phyloP scores from a whole-genome alignment of 345 rosid genomes.

The Citrus glauca region DNA sequence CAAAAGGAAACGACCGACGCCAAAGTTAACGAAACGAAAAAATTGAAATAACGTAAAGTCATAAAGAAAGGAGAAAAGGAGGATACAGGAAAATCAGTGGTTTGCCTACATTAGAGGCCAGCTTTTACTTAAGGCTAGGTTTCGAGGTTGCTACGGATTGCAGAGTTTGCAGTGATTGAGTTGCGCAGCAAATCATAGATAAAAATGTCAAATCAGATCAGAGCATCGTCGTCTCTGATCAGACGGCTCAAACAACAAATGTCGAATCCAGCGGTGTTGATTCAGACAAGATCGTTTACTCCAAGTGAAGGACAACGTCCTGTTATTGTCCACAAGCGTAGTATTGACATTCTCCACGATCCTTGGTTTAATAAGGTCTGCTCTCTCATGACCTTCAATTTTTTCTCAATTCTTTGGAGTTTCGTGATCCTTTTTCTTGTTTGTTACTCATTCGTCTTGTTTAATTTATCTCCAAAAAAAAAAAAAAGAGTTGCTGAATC shows the following conservation, averaged over 20 bases:
- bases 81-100: too few relatives aligned
- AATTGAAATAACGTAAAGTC: too few relatives aligned
- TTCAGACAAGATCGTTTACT: slow-evolving; percentile 59
- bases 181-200: neutral
- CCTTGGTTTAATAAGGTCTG: slow-evolving; percentile 95
- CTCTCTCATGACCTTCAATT: neutral
- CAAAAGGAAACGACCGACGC: too few relatives aligned
- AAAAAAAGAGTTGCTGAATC: too few relatives aligned
- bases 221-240: slow-evolving; percentile 45
- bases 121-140: neutral
- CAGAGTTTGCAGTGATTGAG: too few relatives aligned
- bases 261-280: slow-evolving; percentile 4
- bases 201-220: slow-evolving; percentile 39
- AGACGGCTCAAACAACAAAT: slow-evolving; percentile 37
- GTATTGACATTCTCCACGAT: slow-evolving; percentile 94
- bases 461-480: too few relatives aligned
- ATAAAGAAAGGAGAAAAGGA: too few relatives aligned
- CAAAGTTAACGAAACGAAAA: too few relatives aligned
- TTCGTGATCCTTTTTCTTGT: neutral
- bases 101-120: too few relatives aligned
- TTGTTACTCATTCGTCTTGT: too few relatives aligned
- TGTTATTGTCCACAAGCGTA: slow-evolving; percentile 89
- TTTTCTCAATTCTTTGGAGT: neutral
- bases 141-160: neutral
- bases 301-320: slow-evolving; percentile 88